phyloP scores from a whole-genome alignment of 352 stramenopile genomes.

The Globisporangium nodosum region DNA sequence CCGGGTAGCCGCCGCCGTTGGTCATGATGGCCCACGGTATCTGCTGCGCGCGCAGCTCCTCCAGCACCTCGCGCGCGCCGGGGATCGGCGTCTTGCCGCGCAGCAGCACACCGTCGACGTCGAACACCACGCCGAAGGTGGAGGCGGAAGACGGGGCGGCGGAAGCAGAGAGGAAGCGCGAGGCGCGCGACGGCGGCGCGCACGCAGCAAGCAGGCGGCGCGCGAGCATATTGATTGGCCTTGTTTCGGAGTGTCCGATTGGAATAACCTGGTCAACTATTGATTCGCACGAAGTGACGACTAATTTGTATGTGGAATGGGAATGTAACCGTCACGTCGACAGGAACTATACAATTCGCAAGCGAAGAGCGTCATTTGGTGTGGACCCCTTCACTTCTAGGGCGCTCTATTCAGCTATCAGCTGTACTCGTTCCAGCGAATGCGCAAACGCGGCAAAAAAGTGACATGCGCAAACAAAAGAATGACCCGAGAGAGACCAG shows the following conservation, averaged over 20 bases:
- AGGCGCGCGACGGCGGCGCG: no score
- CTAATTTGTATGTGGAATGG: no score
- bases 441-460: not conserved
- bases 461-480: not conserved
- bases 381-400: not conserved
- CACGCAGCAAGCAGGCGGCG: not conserved
- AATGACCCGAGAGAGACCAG: not conserved
- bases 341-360: not conserved
- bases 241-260: no score
- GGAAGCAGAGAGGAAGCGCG: not conserved
- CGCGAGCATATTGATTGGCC: not conserved
- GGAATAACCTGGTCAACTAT: no score
- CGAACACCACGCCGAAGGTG: slow-evolving; percentile 80
- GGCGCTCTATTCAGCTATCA: no score
- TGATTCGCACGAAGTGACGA: not conserved
- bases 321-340: not conserved
- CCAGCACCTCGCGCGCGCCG: slow-evolving; percentile 59
- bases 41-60: slow-evolving; percentile 48
- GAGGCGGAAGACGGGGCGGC: no score
- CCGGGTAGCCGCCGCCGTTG: slow-evolving; percentile 75
- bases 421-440: not conserved
- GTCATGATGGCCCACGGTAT: slow-evolving; percentile 85
- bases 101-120: slow-evolving; percentile 78
- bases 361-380: not conserved
- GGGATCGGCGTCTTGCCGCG: slow-evolving; percentile 70